Evolutionary conservation across 371 early-diverging fungal genomes (phyloP).

Genomic region (Lichtheimia hyalospora): DNA sequence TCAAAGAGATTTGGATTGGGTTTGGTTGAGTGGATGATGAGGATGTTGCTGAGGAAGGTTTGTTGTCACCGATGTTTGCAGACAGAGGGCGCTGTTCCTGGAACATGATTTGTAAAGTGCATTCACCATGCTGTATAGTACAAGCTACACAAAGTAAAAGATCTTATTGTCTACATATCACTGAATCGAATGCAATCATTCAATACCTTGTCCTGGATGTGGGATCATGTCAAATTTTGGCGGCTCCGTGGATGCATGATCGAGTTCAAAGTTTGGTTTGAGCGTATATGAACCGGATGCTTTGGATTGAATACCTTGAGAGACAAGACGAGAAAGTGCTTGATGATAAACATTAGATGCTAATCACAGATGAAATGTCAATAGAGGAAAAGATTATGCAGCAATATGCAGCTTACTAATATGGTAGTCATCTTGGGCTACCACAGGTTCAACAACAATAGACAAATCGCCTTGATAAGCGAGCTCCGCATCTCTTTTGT

Average conservation of each 20-base stretch:
- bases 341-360: conserved; percentile 35
- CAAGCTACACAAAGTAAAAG: not conserved
- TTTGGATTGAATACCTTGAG: conserved; percentile 19
- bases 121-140: conserved; percentile 11
- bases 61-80: too few relatives aligned
- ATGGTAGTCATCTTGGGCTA: conserved; percentile 21
- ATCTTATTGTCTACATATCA: too few relatives aligned
- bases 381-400: too few relatives aligned
- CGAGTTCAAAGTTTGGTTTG: conserved; percentile 21
- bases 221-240: conserved; percentile 34
- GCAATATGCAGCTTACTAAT: conserved; percentile 3
- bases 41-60: too few relatives aligned
- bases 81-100: not conserved
- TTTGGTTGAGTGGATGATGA: not conserved
- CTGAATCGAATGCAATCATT: not conserved
- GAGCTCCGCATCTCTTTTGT: not conserved
- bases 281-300: conserved; percentile 21
- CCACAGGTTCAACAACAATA: conserved; percentile 19
- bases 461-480: conserved; percentile 10
- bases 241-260: conserved; percentile 24
- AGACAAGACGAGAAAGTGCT: conserved; percentile 25
- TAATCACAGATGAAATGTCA: not conserved
- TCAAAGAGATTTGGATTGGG: conserved; percentile 17
- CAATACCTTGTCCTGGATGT: conserved; percentile 30
- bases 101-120: conserved; percentile 9